Evolutionary conservation across 305 asterid species (phyloP), one percentile per base, ranked within the genome.

Genomic region (Fraxinus platypoda): DNA sequence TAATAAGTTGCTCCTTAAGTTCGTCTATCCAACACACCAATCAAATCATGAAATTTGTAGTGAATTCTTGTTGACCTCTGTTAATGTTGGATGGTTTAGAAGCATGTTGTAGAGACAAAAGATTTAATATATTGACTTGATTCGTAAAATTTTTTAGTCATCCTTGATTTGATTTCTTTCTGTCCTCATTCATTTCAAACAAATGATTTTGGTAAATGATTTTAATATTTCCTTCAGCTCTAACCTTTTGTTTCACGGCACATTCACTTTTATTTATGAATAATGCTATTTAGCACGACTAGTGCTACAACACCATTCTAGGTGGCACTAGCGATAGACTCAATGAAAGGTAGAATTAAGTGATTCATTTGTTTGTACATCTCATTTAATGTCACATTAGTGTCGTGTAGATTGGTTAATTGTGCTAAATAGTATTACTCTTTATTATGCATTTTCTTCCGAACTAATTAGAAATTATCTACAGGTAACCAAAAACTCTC

Each of bases 401-500:
- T 41, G 49, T 8, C 17, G 2, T 11, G 15, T 9, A 41, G 0
- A 8, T 11, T 46, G 57, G 57, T 46, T 15, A 46, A 15, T 46
- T 0, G 19, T 46, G 19, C 57, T 46, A 46, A 13, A 13, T 46
- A 46, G 21, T 15, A 46, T 3, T 46, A 13, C 57, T 46, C 7
- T 73, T 73, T 74, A 41, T 74, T 34, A 74, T 41, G 23, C 49
- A 74, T 17, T 23, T 9, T 31, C 21, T 37, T 37, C 5, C 4
- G 31, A 82, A 78, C 71, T 78, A 70, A 76, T 68, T 81, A 80
- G 6, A 73, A 72, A 13, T 33, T 71, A 74, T 57, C 75, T 59
- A 52, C 83, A 81, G 86, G 87, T 49, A 70, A 78, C 74, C 80
- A 88, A 81, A 41, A 83, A 76, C 80, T 41, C 8, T 71, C 79